Evolutionary conservation across 1,139 yeast genomes (phyloP), one percentile per base, ranked within the genome.

Genomic region (Hanseniaspora gamundiae): DNA sequence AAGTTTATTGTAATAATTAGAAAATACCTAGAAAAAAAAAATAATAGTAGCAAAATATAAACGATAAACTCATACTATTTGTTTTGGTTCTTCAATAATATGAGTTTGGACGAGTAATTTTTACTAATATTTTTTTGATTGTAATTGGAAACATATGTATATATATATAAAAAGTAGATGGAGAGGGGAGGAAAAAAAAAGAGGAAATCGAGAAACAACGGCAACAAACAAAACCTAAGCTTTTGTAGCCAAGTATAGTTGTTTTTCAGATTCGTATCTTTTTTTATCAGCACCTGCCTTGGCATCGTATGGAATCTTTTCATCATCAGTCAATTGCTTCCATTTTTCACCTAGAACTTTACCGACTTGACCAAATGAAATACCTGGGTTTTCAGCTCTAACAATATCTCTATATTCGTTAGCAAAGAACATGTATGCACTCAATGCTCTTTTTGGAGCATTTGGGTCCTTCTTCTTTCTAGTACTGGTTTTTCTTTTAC

Each of bases 381-480:
- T 83, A 64, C 94, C 94, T 55, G 95, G 95, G 76, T 88, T 84
- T 66, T 87, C 95, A 51, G 91, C 79, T 67, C 94, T 77, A 57
- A 91, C 95, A 54, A 78, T 76, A 67, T 88, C 96, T 73, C 97
- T 87, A 77, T 84, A 83, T 61, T 87, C 96, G 63, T 86, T 87
- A 58, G 98, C 97, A 62, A 88, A 91, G 76, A 84, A 88, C 97
- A 91, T 88, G 79, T 91, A 91, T 46, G 97, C 96, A 50, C 96
- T 86, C 64, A 91, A 73, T 33, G 97, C 86, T 69, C 97, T 82
- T 85, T 91, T 91, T 66, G 98, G 98, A 53, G 98, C 98, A 68
- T 88, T 88, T 71, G 97, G 97, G 69, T 91, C 96, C 68, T 55
- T 61, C 63, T 59, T 59, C 54, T 59, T 60, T 52, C 36, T 33